Conservation (phyloP, 192 early-diverging fungal species). For the Funneliformis geosporum region DNA sequence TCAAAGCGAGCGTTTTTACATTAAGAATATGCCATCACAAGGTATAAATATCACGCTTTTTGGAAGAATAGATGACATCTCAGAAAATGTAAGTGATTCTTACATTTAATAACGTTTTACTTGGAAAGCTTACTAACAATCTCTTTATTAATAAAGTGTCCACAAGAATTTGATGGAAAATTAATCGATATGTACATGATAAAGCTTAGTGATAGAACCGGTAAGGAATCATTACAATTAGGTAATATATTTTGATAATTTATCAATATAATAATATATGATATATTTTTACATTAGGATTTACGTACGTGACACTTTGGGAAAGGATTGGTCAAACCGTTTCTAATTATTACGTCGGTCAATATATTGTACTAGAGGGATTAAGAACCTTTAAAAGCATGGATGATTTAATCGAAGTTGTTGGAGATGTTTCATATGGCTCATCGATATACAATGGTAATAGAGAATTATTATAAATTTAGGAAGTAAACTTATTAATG, state of each 20-base stretch:
- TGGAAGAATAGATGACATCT: neutral
- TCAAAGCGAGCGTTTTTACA: neutral
- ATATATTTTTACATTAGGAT: neutral
- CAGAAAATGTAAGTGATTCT: neutral
- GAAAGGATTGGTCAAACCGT: neutral
- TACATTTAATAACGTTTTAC: neutral
- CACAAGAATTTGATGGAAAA: neutral
- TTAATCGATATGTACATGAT: neutral
- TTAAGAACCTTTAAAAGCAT: neutral
- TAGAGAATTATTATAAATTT: too few relatives aligned
- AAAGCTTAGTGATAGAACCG: constrained; percentile 8
- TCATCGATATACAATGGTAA: constrained; percentile 13
- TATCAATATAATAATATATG: neutral
- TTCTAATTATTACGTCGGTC: neutral
- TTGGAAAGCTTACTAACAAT: neutral
- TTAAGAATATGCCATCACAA: neutral
- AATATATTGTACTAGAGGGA: constrained; percentile 13
- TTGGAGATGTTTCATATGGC: neutral
- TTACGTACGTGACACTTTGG: neutral
- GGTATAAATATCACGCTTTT: constrained; percentile 8
- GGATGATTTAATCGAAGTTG: neutral
- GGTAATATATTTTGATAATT: neutral
- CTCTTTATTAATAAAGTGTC: neutral
- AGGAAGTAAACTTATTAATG: too few relatives aligned
- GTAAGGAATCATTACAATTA: neutral